Evolutionary conservation across 176 grass and related monocot genomes (phyloP).

Genomic region (Rhynchospora pubera): DNA sequence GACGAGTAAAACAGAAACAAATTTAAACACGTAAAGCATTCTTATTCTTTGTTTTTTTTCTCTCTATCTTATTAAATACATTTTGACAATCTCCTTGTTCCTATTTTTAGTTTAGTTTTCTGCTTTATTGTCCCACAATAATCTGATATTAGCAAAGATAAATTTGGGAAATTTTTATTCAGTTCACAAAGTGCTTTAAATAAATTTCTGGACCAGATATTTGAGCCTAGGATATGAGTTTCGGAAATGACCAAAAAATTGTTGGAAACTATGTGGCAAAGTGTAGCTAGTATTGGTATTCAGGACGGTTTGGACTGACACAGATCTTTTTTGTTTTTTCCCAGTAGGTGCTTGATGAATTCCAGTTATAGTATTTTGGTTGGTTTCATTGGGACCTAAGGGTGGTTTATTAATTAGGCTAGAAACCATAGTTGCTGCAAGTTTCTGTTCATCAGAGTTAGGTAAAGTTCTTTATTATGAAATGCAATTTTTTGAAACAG

Average conservation of each 20-base stretch:
- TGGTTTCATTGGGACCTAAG: neutral
- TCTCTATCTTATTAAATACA: too few species aligned
- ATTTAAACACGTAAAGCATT: neutral
- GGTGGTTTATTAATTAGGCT: neutral
- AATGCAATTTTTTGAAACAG: slow-evolving; percentile 25
- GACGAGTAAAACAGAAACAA: neutral
- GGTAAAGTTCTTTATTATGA: slow-evolving; percentile 7
- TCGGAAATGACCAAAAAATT: neutral
- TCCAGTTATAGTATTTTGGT: too few species aligned
- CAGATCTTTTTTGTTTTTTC: neutral
- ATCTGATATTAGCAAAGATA: neutral
- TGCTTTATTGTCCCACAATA: neutral
- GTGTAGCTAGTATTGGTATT: neutral
- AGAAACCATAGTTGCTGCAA: neutral
- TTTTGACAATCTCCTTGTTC: neutral
- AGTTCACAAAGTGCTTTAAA: neutral
- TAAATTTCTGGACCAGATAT: neutral
- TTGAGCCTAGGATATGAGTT: neutral
- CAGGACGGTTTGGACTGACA: neutral
- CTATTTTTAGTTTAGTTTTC: neutral
- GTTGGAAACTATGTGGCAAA: neutral
- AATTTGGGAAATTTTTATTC: neutral
- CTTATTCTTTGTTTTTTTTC: too few species aligned
- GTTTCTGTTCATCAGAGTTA: slow-evolving; percentile 1
- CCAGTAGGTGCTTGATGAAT: neutral